These are phyloP conservation scores for Hypoxylon fuscum DNA, from an alignment of 495 filamentous ascomycete species.

Conservation along the genomic window DNA sequence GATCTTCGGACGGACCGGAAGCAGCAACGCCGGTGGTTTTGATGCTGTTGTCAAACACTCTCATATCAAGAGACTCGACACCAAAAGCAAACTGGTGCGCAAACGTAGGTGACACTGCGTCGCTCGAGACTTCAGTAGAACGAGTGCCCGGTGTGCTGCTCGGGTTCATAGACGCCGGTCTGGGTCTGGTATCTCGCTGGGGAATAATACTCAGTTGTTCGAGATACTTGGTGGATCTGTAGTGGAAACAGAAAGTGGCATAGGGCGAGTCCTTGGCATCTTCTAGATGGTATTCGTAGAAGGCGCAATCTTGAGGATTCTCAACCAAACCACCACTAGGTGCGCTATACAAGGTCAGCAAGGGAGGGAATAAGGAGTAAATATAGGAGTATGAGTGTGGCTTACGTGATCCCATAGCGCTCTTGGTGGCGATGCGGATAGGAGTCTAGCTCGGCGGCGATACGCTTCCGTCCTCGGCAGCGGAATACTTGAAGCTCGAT, in stretches of 20 bases:
- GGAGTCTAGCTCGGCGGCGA: conserved; percentile 46
- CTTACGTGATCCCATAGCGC: conserved; percentile 60
- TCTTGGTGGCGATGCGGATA: conserved; percentile 51
- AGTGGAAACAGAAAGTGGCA: conserved; percentile 59
- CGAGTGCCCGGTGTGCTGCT: not conserved
- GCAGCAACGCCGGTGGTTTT: conserved; percentile 4
- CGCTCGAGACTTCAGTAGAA: not conserved
- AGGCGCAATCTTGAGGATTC: conserved; percentile 57
- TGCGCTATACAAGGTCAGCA: conserved; percentile 42
- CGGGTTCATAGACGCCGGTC: conserved; percentile 3
- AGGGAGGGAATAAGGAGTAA: not conserved
- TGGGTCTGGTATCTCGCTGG: conserved; percentile 6
- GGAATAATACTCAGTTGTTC: conserved; percentile 52
- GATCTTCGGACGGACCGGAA: conserved; percentile 13
- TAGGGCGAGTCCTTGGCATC: conserved; percentile 59
- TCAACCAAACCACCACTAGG: conserved; percentile 57
- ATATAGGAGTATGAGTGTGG: not conserved
- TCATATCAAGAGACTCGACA: conserved; percentile 27
- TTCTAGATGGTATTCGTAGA: conserved; percentile 56
- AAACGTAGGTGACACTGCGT: not conserved
- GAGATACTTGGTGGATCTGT: conserved; percentile 56
- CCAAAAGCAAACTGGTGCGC: conserved; percentile 18
- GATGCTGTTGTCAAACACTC: conserved; percentile 24
- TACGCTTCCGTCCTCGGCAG: conserved; percentile 48
- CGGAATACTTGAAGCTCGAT: conserved; percentile 62